Base-by-base conservation (phyloP, 441 rosid species). In the Erodium texanum region DNA sequence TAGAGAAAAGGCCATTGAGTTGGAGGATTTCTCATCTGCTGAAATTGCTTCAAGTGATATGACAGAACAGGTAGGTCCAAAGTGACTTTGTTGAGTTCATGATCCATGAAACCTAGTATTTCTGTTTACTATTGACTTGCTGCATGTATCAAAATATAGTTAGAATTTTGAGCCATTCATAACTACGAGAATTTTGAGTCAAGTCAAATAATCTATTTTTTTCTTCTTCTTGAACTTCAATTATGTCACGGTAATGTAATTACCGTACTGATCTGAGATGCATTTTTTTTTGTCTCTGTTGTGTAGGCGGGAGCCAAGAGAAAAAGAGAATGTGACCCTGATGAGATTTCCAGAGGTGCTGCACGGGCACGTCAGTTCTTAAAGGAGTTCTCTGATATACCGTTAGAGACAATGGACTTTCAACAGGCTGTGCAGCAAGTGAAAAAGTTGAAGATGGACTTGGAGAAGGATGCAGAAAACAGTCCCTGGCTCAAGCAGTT, bases 1-100 rank as follows among this genome's bases (percentile, higher is more conserved):
- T 59, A 85, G 99, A 77, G 93, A 90, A 79, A 95, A 92, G 83
- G 99, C 97, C 59, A 83, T 93, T 56, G 99, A 95, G 80, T 80
- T 95, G 74, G 98, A 92, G 78, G 98, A 92, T 84, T 95, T 95
- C 86, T 87, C 98, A 19, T 85, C 93, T 24, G 36, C 81, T 66
- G 76, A 86, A 32, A 75, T 82, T 59, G 66, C 82, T 74, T 72
- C 77, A 66, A 77, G 79, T 78, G 82, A 81, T 69, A 72, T 75
- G 16, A 65, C 54, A 58, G 71, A 70, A 69, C 80, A 83, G 93
- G 98, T 86, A 29, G 7, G 61, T 2, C 61, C 23, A 48, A 1
- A 18, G 61, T 54, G 22, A 54, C 19, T 54, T 18, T 54, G 34
- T 65, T 62, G 66, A 62, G 23, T 34, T 69, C 23, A 22, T 62